A percentile compares a stretch with the other conserved stretches of the same genome.
Conservation (phyloP, 164 flowering plant species). For the Saururus chinensis region DNA sequence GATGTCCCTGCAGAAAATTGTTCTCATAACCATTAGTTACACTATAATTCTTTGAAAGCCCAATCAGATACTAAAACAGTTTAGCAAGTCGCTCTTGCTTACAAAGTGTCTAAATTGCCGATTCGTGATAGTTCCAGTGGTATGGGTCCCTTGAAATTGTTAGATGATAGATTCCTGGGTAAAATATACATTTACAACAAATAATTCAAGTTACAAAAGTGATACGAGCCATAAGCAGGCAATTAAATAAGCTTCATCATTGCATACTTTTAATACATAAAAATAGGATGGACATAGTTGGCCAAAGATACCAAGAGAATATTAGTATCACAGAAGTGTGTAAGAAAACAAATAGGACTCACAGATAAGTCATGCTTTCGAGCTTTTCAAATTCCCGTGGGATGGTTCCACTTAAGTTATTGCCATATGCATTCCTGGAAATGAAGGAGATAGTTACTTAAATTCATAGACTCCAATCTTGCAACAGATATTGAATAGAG, state of each 20-base stretch:
- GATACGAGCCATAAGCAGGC: neutral
- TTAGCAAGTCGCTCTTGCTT: constrained; percentile 21
- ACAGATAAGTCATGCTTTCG: constrained; percentile 82
- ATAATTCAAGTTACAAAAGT: neutral
- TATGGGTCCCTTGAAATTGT: constrained; percentile 52
- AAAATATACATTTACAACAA: neutral
- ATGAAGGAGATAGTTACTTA: constrained; percentile 3
- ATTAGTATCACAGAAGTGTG: neutral
- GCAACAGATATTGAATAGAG: neutral
- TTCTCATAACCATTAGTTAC: neutral
- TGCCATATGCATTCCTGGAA: constrained; percentile 65
- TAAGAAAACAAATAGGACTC: constrained; percentile 17
- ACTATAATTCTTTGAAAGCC: too few species aligned
- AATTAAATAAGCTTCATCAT: neutral
- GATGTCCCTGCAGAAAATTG: constrained; percentile 53
- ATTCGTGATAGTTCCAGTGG: constrained; percentile 88
- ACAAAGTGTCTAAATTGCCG: constrained; percentile 88
- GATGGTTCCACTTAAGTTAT: constrained; percentile 71
- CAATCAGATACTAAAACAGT: neutral
- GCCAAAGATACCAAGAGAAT: neutral
- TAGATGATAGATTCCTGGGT: constrained; percentile 72
- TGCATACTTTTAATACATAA: neutral
- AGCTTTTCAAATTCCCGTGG: constrained; percentile 58
- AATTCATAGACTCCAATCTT: neutral
- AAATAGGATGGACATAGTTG: too few species aligned